Conservation (phyloP, 148 eudicot genomes). For the Gaultheria prostrata region DNA sequence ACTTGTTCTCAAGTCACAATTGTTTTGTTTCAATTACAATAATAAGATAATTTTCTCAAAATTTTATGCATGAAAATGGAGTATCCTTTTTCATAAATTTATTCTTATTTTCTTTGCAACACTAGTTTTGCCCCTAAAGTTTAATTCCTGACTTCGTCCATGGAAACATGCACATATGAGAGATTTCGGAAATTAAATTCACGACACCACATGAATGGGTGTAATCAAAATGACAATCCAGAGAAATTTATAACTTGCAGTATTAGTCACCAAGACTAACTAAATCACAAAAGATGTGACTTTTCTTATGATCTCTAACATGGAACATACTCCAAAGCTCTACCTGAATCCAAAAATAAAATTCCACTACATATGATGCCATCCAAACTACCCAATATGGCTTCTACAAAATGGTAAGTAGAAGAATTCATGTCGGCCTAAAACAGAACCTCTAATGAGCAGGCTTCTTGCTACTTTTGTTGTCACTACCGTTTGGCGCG, state of each 20-base stretch:
- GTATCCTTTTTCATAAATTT: not conserved
- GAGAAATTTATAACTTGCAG: not conserved
- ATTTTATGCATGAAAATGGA: not conserved
- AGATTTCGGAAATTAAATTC: not conserved
- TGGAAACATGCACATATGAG: not conserved
- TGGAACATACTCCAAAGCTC: not conserved
- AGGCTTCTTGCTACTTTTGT: slow-evolving; percentile 21
- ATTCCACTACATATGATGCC: not conserved
- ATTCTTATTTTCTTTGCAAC: not conserved
- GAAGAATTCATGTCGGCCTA: slow-evolving; percentile 18
- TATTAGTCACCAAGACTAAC: not conserved
- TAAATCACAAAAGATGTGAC: not conserved
- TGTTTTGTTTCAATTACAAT: not conserved
- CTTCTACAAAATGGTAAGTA: not conserved
- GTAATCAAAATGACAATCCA: not conserved
- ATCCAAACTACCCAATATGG: not conserved
- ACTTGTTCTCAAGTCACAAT: not conserved
- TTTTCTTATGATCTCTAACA: not conserved
- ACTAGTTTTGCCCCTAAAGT: not conserved
- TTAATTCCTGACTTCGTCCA: not conserved
- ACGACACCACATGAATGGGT: not conserved
- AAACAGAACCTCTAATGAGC: slow-evolving; percentile 28
- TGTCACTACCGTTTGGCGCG: not conserved
- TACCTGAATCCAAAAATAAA: not conserved
- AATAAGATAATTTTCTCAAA: not conserved